Base-by-base conservation (phyloP, 139 green algal species). In the Chlorella vulgaris region DNA sequence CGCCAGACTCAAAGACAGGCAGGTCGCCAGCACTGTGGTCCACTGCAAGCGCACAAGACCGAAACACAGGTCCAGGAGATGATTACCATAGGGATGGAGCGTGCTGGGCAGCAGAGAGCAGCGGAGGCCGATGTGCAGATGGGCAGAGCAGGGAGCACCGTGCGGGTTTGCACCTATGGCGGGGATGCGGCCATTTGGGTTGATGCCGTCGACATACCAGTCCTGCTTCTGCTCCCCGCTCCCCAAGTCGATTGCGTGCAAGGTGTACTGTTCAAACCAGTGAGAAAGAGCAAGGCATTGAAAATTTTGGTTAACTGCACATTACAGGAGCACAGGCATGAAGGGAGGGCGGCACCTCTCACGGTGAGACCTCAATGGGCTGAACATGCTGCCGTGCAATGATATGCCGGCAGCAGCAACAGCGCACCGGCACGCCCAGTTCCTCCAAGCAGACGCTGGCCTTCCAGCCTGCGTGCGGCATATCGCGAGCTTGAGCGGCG, bases 131-230 rank as follows among this genome's bases (percentile, higher is more conserved):
- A n/a, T n/a, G n/a, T n/a, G n/a, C n/a, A n/a, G n/a, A n/a, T n/a
- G n/a, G n/a, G n/a, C 47, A 55, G 15, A 55, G 47, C 13, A 55
- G 13, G 47, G 47, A 55, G 47, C 13, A 55, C 13, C 47, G 15
- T 55, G 47, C 13, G 47, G 47, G 15, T 55, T n/a, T n/a, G n/a
- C n/a, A 88, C 87, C 84, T 21, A 92, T 84, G 13, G 88, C 88
- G 7, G 88, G 88, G 28, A 92, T 92, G 8, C 88, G 75, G 2
- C 82, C 81, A 63, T 81, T 91, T 29, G 88, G 88, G 47, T 92
- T 92, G 50, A 92, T 85, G 1, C 84, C 81, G n/a, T n/a, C n/a
- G 8, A 86, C 38, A 31, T 82, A 90, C 83, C 81, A 88, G 4
- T 87, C 80, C 53, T 90, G 76, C 71, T 91, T 91, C 50, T 90